Base-by-base conservation (phyloP, 352 stramenopile genomes). In the Phytophthora parvispora region DNA sequence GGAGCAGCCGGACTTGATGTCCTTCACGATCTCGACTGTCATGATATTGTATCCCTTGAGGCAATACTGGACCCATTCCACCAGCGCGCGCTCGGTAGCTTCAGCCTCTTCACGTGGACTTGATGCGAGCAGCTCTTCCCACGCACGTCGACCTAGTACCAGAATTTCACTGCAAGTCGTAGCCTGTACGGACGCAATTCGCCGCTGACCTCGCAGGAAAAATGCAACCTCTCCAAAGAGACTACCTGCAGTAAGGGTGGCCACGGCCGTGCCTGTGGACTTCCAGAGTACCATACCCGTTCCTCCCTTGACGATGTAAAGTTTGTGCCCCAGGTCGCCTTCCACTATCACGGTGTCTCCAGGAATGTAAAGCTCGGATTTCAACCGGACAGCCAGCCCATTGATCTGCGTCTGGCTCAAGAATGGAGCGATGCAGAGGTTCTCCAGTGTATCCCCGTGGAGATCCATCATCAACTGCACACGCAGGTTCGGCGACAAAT, bases 181-280 rank as follows among this genome's bases (percentile, higher is more conserved):
- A 0, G 82, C 81, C 52, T 92, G 87, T 1, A 94, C 84, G 0
- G 83, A 86, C 4, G 87, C 83, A 49, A 89, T 90, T 28, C 86
- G 84, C 5, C 83, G 70, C 15, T 84, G 75, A 4, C 86, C 78
- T 8, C 75, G 69, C 20, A 94, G 55, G 36, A 94, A 94, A 60
- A 94, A 94, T 7, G 83, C 83, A 3, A 93, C 78, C 58, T 94
- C 87, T 9, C 85, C 87, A 59, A 94, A 94, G n/a, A 94, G 47
- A 8, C 72, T 84, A 3, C 84, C 85, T 18, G 84, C 55, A 0
- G 69, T 75, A 6, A 94, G 68, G 9, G 84, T 85, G 8, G 84
- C 85, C 1, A 94, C 84, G 0, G 83, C 83, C 8, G 81, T 91
- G 22, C 83, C 81, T 0, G 83, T 91, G 2, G 75, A 81, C 51